phyloP scores from a whole-genome alignment of 2,329 filamentous ascomycete species.

The Fusarium nodosum region DNA sequence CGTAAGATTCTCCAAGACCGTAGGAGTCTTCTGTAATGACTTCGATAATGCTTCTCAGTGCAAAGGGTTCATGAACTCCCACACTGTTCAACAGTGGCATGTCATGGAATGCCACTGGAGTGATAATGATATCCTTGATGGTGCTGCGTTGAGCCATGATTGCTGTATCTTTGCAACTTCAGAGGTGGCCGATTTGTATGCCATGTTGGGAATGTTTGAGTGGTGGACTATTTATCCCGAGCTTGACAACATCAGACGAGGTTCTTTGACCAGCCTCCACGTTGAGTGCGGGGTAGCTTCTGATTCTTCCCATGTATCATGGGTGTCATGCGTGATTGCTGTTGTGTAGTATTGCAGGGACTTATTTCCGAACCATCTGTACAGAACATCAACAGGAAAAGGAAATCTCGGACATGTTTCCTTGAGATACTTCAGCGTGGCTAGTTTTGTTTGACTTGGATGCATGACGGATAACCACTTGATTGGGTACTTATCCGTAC shows the following conservation, averaged over 20 bases:
- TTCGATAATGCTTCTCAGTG: conserved; percentile 59
- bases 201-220: conserved; percentile 23
- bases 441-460: conserved; percentile 12
- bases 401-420: conserved; percentile 22
- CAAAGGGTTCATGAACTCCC: conserved; percentile 60
- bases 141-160: conserved; percentile 48
- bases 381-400: conserved; percentile 22
- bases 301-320: conserved; percentile 3
- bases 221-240: conserved; percentile 40
- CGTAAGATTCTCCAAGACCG: conserved; percentile 59
- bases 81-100: conserved; percentile 61
- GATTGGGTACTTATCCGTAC: conserved; percentile 37
- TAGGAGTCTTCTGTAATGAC: conserved; percentile 54
- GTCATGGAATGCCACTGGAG: conserved; percentile 60
- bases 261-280: neutral
- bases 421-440: conserved; percentile 1
- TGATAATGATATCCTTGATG: conserved; percentile 59
- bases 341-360: conserved; percentile 9
- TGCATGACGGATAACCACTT: conserved; percentile 26
- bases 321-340: neutral
- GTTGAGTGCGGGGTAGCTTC: conserved; percentile 20
- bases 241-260: neutral
- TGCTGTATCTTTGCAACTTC: conserved; percentile 4
- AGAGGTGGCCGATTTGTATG: neutral
- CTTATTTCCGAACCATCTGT: conserved; percentile 31